These are phyloP conservation scores for Cercospora sesami DNA, from an alignment of 2,329 filamentous ascomycete genomes.

Conservation along the genomic window DNA sequence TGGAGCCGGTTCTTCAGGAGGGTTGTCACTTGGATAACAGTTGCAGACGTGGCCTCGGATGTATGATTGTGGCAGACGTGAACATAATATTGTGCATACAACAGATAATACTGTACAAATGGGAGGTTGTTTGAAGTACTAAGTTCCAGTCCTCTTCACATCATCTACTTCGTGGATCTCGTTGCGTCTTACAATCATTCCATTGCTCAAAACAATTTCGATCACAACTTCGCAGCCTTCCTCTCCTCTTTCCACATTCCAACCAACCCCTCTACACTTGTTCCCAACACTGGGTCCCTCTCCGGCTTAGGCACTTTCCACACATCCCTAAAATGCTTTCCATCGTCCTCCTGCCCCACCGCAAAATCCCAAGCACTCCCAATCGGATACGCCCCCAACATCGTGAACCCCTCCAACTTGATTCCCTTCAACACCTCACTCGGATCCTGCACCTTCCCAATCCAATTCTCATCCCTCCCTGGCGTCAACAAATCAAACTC, in stretches of 20 bases:
- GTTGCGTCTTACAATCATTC: not conserved
- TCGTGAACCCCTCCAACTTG: slow-evolving; percentile 51
- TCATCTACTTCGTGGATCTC: not conserved
- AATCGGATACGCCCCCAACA: slow-evolving; percentile 59
- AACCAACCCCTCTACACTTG: slow-evolving; percentile 40
- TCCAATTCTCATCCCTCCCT: slow-evolving; percentile 31
- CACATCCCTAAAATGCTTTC: slow-evolving; percentile 44
- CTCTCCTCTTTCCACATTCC: slow-evolving; percentile 35
- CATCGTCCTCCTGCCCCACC: slow-evolving; percentile 48
- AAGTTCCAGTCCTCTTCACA: not conserved
- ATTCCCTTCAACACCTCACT: slow-evolving; percentile 42
- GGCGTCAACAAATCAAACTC: slow-evolving; percentile 49
- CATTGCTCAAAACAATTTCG: not conserved
- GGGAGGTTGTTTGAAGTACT: not conserved
- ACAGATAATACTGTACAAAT: slow-evolving; percentile 7
- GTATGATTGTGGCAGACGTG: not conserved
- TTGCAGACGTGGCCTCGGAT: not conserved
- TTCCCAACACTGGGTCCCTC: slow-evolving; percentile 52
- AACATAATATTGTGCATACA: not conserved
- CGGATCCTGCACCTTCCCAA: slow-evolving; percentile 41
- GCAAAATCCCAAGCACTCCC: slow-evolving; percentile 55
- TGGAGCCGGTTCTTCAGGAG: not conserved
- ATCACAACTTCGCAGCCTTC: not conserved
- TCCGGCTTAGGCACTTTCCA: slow-evolving; percentile 51
- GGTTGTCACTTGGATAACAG: not conserved